These are phyloP conservation scores for Avena sativa DNA, from an alignment of 176 grass and related monocot genomes.

Conservation along the genomic window DNA sequence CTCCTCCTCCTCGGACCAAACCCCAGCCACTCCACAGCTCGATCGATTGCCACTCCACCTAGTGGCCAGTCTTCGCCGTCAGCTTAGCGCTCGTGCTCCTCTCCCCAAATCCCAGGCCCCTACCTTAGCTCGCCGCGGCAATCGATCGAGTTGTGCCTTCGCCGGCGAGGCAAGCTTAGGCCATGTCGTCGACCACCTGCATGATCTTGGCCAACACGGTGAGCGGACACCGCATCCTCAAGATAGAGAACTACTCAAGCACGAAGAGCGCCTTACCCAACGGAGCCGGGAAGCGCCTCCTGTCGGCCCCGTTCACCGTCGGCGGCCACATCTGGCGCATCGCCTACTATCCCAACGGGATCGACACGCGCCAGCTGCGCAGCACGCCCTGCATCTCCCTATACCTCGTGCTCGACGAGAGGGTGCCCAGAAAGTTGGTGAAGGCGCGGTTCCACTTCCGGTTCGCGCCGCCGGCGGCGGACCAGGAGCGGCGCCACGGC, in stretches of 20 bases:
- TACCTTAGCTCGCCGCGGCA: background rate
- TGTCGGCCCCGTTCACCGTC: background rate
- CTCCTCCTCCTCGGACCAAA: no score
- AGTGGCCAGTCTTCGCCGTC: no score
- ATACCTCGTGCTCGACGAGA: background rate
- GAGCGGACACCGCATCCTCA: background rate
- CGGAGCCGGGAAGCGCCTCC: background rate
- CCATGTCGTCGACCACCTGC: background rate
- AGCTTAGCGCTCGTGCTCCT: no score
- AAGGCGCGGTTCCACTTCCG: background rate
- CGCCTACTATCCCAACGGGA: background rate
- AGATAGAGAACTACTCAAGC: background rate
- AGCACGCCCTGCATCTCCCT: background rate
- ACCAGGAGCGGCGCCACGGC: background rate
- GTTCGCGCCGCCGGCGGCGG: background rate
- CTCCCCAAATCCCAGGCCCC: no score
- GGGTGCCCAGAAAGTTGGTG: background rate
- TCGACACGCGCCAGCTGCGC: background rate
- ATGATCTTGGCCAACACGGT: background rate
- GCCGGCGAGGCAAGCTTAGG: background rate
- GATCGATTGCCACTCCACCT: no score
- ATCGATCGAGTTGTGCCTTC: no score
- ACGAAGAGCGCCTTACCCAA: background rate
- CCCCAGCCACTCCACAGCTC: no score
- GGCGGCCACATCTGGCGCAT: background rate